These are phyloP conservation scores for Aaosphaeria pasadenensis DNA, from an alignment of 2,329 filamentous ascomycete species.

Conservation along the genomic window DNA sequence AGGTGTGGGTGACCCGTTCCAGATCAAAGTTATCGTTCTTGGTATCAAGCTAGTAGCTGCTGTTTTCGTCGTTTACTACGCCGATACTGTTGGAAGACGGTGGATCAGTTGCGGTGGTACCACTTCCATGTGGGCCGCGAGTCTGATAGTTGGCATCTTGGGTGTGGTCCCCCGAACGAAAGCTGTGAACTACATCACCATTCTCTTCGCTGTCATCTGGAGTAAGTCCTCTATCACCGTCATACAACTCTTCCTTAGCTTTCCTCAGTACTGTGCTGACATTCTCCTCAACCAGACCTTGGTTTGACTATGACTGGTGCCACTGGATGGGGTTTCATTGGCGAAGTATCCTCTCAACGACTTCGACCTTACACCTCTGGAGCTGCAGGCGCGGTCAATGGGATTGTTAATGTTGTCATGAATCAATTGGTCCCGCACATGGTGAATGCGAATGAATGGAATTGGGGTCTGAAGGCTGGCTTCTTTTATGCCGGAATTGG, in stretches of 20 bases:
- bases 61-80: neutral
- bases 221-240: constrained; percentile 1
- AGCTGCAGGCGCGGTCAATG: constrained; percentile 5
- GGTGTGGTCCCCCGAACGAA: constrained; percentile 1
- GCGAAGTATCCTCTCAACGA: constrained; percentile 7
- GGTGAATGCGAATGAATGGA: constrained; percentile 6
- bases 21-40: constrained; percentile 3
- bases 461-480: constrained; percentile 9
- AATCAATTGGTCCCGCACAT: constrained; percentile 7
- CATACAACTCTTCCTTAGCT: neutral
- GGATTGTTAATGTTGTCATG: constrained; percentile 5
- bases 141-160: neutral
- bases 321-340: constrained; percentile 8
- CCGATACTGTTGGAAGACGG: neutral
- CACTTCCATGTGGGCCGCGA: neutral
- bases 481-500: constrained; percentile 8
- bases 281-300: constrained; percentile 2
- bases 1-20: constrained; percentile 6
- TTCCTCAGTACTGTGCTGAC: neutral
- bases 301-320: constrained; percentile 7
- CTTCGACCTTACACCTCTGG: constrained; percentile 9
- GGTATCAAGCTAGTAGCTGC: constrained; percentile 3
- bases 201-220: constrained; percentile 4
- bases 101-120: neutral
- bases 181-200: constrained; percentile 2